Base-by-base conservation (phyloP, 257 asterid genomes). In the Solanum commersonii region DNA sequence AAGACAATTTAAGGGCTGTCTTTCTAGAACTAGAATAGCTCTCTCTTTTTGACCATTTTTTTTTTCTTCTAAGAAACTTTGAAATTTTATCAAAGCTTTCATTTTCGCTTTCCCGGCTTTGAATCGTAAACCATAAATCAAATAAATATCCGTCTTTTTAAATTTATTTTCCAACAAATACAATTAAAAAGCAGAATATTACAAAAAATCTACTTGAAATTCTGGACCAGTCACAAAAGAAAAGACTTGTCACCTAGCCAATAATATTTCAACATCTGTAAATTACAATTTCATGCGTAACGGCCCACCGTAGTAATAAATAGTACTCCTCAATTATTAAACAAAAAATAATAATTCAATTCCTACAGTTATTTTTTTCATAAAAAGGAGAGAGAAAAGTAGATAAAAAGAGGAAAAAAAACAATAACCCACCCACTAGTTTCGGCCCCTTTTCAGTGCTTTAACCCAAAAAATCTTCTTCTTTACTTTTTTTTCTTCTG, bases 361-460 rank as follows among this genome's bases (percentile, higher is more conserved):
- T 33, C n/a, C n/a, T 23, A 42, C 37, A 84, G 73, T 63, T 84
- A 23, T 84, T 84, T 63, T 63, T 84, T 38, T 84, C 35, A 84
- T 65, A n/a, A 67, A 68, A 67, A 67, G 22, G 33, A 25, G 68
- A 38, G 79, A 40, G 65, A 85, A 85, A 63, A 11, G 46, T 63
- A 67, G 87, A 71, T 65, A 85, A 67, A 86, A 49, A 73, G 84
- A 15, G 73, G 12, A 88, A 87, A 93, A 93, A 90, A 79, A 89
- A 90, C 93, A 93, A 88, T 85, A 90, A 92, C 92, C 71, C 89
- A 87, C 94, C 98, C 97, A 93, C 93, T 94, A 93, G 93, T 94
- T 95, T 96, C 98, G 95, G 95, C 93, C 89, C 90, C 95, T 91
- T 92, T 94, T 92, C 94, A 91, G 93, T 93, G 91, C 93, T 91